Base-by-base conservation (phyloP, 2,329 filamentous ascomycete genomes). In the Verticillium nubilum region DNA sequence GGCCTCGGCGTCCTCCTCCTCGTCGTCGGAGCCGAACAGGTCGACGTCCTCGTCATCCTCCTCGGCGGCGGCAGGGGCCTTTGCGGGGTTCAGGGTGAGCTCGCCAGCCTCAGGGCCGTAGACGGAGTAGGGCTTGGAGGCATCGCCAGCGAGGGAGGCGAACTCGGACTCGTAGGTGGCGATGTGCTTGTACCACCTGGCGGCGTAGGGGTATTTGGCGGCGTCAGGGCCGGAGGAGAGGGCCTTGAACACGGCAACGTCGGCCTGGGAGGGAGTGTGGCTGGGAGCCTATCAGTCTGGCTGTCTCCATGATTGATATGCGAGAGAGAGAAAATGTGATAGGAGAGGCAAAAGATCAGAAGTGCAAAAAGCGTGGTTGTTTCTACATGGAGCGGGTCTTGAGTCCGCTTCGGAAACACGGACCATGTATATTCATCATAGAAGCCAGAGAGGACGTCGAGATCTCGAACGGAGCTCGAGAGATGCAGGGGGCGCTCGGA, bases 181-280 rank as follows among this genome's bases (percentile, higher is more conserved):
- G 74, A 97, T 91, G 87, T 99, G 94, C 87, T 96, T 97, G 88
- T 97, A 97, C 95, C 95, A 99, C 78, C 95, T 90, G 74, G 91
- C 92, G 73, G 90, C 92, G 82, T 97, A 84, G 72, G 94, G 92
- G 87, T 90, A 97, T 84, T 96, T 96, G 77, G 84, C 82, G 71
- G 89, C 85, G 68, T 89, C 87, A 70, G 95, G 95, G 62, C 86
- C 78, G 69, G 83, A 79, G 73, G 83, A 87, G 76, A 97, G 78
- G 72, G 90, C 90, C 87, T 98, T 96, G 90, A 90, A 98, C 81
- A 87, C 87, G 78, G 89, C 90, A 72, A 96, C 94, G 83, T 99
- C 95, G 80, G 95, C 95, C 85, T 99, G 95, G 70, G 91, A 91
- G 71, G 93, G 89, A 66, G 78, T 78, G 73, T 79, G 76, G 65